Evolutionary conservation across 805 yeast genomes (phyloP).

Genomic region (Candida nanaspora): DNA sequence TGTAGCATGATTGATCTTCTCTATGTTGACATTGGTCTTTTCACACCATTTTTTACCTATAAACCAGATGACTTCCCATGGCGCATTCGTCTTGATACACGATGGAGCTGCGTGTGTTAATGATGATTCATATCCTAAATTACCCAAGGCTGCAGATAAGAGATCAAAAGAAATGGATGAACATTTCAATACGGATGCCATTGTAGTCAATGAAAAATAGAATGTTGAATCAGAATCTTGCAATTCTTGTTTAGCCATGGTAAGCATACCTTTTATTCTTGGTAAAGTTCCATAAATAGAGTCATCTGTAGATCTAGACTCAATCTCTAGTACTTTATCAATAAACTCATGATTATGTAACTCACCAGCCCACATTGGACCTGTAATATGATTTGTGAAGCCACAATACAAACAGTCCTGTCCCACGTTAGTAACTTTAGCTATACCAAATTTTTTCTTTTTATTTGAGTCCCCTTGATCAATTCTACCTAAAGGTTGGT

Average conservation of each 20-base stretch:
- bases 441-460: conserved; percentile 43
- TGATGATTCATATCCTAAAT: conserved; percentile 75
- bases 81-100: conserved; percentile 84
- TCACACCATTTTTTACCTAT: conserved; percentile 59
- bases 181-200: conserved; percentile 70
- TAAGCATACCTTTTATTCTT: conserved; percentile 88
- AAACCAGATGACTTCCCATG: conserved; percentile 73
- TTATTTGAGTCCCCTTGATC: conserved; percentile 13
- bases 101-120: conserved; percentile 86
- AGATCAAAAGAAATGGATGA: conserved; percentile 76
- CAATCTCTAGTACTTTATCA: conserved; percentile 51
- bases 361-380: conserved; percentile 93
- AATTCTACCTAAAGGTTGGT: conserved; percentile 70
- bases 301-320: conserved; percentile 33
- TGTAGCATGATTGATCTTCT: conserved; percentile 39
- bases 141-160: conserved; percentile 74
- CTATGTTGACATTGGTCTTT: conserved; percentile 31
- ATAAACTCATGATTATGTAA: conserved; percentile 69
- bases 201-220: conserved; percentile 72
- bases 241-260: conserved; percentile 72
- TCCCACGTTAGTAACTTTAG: conserved; percentile 42
- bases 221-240: conserved; percentile 47
- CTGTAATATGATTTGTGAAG: conserved; percentile 68
- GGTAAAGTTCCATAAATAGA: conserved; percentile 69
- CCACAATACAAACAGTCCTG: conserved; percentile 66